Evolutionary conservation across 139 green algal genomes (phyloP).

Genomic region (Chlamydomonas eustigma): DNA sequence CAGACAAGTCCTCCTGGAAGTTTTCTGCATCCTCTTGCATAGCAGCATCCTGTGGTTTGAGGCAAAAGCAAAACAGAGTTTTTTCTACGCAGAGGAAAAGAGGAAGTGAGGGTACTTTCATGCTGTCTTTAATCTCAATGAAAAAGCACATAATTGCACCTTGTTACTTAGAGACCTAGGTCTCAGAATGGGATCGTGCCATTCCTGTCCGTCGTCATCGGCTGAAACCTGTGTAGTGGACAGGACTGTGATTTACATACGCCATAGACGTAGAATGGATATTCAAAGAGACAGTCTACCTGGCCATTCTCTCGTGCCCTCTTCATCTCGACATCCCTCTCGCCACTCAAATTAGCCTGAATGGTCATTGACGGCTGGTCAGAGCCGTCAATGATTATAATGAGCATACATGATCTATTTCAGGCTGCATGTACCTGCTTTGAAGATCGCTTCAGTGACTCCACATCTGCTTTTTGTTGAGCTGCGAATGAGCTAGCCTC

Average conservation of each 20-base stretch:
- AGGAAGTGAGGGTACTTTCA: no score
- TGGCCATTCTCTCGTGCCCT: conserved; percentile 16
- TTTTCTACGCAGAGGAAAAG: not conserved
- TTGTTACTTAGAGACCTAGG: no score
- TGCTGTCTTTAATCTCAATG: no score
- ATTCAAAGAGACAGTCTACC: not conserved
- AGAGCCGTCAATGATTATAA: no score
- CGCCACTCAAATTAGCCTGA: not conserved
- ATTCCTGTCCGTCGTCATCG: not conserved
- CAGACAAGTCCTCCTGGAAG: not conserved
- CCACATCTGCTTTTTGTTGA: conserved; percentile 55
- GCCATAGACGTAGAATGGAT: not conserved
- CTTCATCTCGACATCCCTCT: conserved; percentile 45
- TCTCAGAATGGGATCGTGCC: not conserved
- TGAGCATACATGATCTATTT: no score
- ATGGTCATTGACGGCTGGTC: no score
- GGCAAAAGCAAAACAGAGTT: not conserved
- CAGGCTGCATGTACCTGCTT: no score
- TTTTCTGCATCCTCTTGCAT: not conserved
- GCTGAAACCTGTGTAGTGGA: not conserved
- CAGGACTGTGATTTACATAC: not conserved
- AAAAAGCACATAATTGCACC: no score
- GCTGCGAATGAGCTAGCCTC: conserved; percentile 52
- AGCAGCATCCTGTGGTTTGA: not conserved
- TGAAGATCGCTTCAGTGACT: conserved; percentile 57